A percentile compares a stretch with the other conserved stretches of the same genome.
phyloP scores from a whole-genome alignment of 495 filamentous ascomycete species.

The Oidiodendron maius region DNA sequence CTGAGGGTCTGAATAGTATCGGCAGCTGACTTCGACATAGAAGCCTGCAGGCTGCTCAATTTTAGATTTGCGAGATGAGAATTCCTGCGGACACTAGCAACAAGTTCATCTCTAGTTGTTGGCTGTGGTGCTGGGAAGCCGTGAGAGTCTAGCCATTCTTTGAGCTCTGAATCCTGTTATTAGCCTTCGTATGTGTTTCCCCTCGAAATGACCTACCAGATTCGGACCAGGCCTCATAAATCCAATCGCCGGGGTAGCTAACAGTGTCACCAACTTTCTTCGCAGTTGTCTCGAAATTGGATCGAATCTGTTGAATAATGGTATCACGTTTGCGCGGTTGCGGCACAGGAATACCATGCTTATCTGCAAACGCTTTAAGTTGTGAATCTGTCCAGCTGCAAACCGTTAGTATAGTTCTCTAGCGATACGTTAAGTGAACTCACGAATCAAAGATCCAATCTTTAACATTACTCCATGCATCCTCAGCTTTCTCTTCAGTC shows the following conservation, averaged over 20 bases:
- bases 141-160: slow-evolving; percentile 82
- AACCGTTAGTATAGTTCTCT: slow-evolving; percentile 20
- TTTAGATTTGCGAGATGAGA: slow-evolving; percentile 70
- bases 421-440: slow-evolving; percentile 27
- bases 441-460: slow-evolving; percentile 95
- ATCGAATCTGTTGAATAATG: slow-evolving; percentile 68
- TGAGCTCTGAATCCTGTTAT: slow-evolving; percentile 28
- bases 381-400: slow-evolving; percentile 75
- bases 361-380: slow-evolving; percentile 88
- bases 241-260: slow-evolving; percentile 91
- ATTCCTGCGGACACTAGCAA: slow-evolving; percentile 87
- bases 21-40: slow-evolving; percentile 59
- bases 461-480: slow-evolving; percentile 64
- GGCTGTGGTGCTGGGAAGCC: slow-evolving; percentile 88
- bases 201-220: slow-evolving; percentile 34
- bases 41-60: slow-evolving; percentile 50
- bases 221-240: slow-evolving; percentile 83
- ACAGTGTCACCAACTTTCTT: slow-evolving; percentile 78
- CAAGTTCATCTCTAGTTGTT: slow-evolving; percentile 76
- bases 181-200: not conserved
- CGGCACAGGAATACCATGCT: slow-evolving; percentile 71
- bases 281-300: slow-evolving; percentile 75
- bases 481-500: slow-evolving; percentile 63
- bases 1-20: slow-evolving; percentile 64
- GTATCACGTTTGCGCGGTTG: slow-evolving; percentile 83